Conservation (phyloP, 441 rosid species). For the Raphanus hybrid region DNA sequence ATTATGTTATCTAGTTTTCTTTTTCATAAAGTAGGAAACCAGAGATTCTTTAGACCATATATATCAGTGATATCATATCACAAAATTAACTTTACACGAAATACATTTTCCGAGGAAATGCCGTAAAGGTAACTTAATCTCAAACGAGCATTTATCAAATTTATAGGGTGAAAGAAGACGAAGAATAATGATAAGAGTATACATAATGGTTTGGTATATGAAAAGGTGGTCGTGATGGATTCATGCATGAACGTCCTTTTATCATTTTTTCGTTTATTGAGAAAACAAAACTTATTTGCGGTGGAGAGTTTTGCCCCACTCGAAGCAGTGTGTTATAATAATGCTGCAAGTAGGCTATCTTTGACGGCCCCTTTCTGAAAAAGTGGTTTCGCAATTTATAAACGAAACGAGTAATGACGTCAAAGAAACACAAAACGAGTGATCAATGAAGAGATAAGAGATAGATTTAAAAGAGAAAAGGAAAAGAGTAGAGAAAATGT, state of each 20-base stretch:
- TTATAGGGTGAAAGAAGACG: conserved; percentile 22
- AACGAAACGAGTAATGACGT: conserved; percentile 32
- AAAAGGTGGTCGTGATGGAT: conserved; percentile 34
- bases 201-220: conserved; percentile 32
- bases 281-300: conserved; percentile 18
- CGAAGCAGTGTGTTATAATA: conserved; percentile 42
- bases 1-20: neutral
- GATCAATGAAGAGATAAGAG: conserved; percentile 43
- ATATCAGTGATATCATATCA: conserved; percentile 12
- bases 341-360: conserved; percentile 37
- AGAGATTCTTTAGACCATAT: neutral
- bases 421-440: conserved; percentile 32
- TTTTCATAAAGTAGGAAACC: conserved; percentile 5
- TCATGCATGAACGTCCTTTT: conserved; percentile 42
- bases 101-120: conserved; percentile 18
- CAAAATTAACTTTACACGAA: conserved; percentile 2
- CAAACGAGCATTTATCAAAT: conserved; percentile 21
- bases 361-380: conserved; percentile 42
- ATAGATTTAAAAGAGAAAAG: conserved; percentile 13
- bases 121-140: conserved; percentile 4
- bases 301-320: conserved; percentile 43
- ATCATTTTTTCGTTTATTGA: conserved; percentile 15
- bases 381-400: conserved; percentile 24
- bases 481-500: conserved; percentile 10
- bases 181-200: conserved; percentile 39